Evolutionary conservation across 805 yeast species (phyloP).

Genomic region (Spathaspora passalidarum): DNA sequence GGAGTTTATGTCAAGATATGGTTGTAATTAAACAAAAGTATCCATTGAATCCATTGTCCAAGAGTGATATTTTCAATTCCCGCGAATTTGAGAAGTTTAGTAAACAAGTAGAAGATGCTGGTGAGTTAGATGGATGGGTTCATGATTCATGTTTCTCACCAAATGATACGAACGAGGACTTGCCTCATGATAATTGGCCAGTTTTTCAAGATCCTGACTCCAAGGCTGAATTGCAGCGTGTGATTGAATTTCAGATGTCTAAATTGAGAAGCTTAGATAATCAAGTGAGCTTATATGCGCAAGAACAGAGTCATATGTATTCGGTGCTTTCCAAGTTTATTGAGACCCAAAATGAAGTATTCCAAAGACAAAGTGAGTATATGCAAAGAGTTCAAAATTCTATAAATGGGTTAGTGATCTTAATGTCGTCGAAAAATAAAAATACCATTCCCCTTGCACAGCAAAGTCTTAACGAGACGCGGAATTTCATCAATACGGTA

Average conservation of each 20-base stretch:
- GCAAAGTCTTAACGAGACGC: conserved; percentile 13
- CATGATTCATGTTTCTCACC: conserved; percentile 5
- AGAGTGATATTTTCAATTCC: conserved; percentile 23
- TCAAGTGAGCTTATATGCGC: conserved; percentile 11
- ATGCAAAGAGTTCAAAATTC: conserved; percentile 15
- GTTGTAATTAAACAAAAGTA: conserved; percentile 17
- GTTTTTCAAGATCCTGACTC: background rate
- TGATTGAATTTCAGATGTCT: conserved; percentile 5
- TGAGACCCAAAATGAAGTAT: conserved; percentile 15
- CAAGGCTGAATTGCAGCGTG: conserved; percentile 1
- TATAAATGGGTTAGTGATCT: conserved; percentile 11
- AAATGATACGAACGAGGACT: conserved; percentile 4
- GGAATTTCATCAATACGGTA: conserved; percentile 8
- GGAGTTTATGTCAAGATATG: conserved; percentile 29
- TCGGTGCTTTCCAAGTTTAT: conserved; percentile 13
- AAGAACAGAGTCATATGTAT: conserved; percentile 12
- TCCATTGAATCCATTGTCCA: conserved; percentile 22
- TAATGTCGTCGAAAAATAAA: conserved; percentile 11
- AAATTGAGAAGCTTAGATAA: conserved; percentile 11
- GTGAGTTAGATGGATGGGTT: conserved; percentile 5
- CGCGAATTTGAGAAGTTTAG: conserved; percentile 16
- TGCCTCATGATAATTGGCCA: conserved; percentile 3
- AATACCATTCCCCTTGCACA: conserved; percentile 13
- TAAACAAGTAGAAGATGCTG: conserved; percentile 8
- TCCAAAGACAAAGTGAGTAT: conserved; percentile 14